Conservation (phyloP, 2,329 filamentous ascomycete species). For the Leptographium radiaticola region DNA sequence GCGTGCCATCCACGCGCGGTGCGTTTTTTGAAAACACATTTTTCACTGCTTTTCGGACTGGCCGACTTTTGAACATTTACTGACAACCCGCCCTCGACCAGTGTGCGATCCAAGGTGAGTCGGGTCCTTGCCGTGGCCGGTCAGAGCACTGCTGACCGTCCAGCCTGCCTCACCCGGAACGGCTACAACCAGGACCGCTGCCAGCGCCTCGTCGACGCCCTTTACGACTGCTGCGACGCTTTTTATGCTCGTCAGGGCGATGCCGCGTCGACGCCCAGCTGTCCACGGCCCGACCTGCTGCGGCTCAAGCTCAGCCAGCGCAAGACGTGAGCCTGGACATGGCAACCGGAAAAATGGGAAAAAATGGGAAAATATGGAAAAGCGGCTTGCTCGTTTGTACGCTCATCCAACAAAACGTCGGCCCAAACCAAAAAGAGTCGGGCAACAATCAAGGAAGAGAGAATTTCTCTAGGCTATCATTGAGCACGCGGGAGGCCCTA, state of each 20-base stretch:
- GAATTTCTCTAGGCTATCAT: conserved; percentile 83
- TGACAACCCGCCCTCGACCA: conserved; percentile 25
- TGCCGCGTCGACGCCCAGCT: conserved; percentile 63
- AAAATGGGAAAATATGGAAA: too few species aligned
- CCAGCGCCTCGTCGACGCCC: conserved; percentile 59
- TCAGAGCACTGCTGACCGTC: not conserved
- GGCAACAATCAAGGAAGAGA: conserved; percentile 63
- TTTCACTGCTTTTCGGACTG: not conserved
- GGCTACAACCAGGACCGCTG: conserved; percentile 80
- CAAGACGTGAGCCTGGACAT: conserved; percentile 13
- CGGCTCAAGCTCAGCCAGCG: conserved; percentile 75
- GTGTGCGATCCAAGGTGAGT: conserved; percentile 81
- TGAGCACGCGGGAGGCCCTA: conserved; percentile 86
- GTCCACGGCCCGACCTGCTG: conserved; percentile 69
- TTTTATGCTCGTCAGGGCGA: conserved; percentile 78
- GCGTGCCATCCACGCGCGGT: conserved; percentile 80
- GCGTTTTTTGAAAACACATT: conserved; percentile 19
- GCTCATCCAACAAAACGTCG: conserved; percentile 24
- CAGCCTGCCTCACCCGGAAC: conserved; percentile 75
- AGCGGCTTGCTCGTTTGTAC: conserved; percentile 21
- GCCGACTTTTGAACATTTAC: conserved; percentile 1
- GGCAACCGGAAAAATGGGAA: not conserved
- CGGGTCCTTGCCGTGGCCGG: too few species aligned
- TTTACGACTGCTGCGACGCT: conserved; percentile 86
- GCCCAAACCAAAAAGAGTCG: conserved; percentile 31